Conservation (phyloP, 768 basidiomycete genomes). For the Dictyophora rubrovolvata region DNA sequence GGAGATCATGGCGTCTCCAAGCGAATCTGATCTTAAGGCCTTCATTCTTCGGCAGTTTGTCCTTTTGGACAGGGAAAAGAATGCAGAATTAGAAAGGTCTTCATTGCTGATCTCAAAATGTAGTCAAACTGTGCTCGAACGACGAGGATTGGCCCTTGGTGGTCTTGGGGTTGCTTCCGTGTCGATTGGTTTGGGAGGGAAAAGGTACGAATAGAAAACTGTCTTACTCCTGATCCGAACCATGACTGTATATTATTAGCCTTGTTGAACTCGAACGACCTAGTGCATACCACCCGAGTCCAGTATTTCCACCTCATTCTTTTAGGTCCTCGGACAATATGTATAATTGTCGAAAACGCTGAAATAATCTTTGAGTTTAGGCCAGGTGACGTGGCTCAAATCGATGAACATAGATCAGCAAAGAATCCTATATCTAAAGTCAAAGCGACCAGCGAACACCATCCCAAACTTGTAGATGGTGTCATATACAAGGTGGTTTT, state of each 20-base stretch:
- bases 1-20: slow-evolving; percentile 10
- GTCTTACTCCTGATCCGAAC: not conserved
- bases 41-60: slow-evolving; percentile 62
- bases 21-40: slow-evolving; percentile 24
- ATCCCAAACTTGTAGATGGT: slow-evolving; percentile 47
- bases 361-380: slow-evolving; percentile 25
- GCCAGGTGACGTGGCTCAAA: slow-evolving; percentile 80
- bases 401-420: slow-evolving; percentile 56
- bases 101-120: slow-evolving; percentile 76
- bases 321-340: slow-evolving; percentile 43
- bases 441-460: slow-evolving; percentile 27
- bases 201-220: slow-evolving; percentile 45
- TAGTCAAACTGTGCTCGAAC: slow-evolving; percentile 75
- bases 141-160: slow-evolving; percentile 71
- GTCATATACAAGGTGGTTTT: slow-evolving; percentile 70
- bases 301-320: slow-evolving; percentile 75
- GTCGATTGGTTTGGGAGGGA: slow-evolving; percentile 85
- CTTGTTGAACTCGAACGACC: slow-evolving; percentile 82
- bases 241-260: slow-evolving; percentile 31
- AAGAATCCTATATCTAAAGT: slow-evolving; percentile 36
- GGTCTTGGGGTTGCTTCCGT: slow-evolving; percentile 62
- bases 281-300: slow-evolving; percentile 61
- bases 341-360: not conserved
- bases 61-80: slow-evolving; percentile 62
- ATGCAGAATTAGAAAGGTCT: slow-evolving; percentile 76